A percentile compares a stretch with the other conserved stretches of the same genome.
Evolutionary conservation across 495 filamentous ascomycete genomes (phyloP).

Genomic region (Hypoxylon lenormandii): DNA sequence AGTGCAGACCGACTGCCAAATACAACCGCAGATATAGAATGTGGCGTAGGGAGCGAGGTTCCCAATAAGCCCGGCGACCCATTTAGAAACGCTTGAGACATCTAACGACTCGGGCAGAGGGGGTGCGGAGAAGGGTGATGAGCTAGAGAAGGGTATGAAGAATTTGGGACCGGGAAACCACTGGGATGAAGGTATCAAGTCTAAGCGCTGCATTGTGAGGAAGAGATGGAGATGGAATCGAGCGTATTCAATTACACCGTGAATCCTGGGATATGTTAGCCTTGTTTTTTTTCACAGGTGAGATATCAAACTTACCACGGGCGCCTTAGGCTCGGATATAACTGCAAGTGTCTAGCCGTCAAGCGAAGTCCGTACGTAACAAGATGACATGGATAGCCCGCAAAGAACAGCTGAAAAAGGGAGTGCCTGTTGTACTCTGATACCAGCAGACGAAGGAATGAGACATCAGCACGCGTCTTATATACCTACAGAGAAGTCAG

Average conservation of each 20-base stretch:
- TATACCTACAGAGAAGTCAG: constrained; percentile 54
- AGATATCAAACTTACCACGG: constrained; percentile 26
- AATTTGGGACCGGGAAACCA: constrained; percentile 59
- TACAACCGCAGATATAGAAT: constrained; percentile 44
- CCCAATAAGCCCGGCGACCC: constrained; percentile 49
- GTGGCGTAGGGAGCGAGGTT: constrained; percentile 53
- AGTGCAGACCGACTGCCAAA: constrained; percentile 34
- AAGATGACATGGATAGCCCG: constrained; percentile 38
- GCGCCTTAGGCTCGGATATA: not conserved
- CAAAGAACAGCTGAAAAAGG: constrained; percentile 28
- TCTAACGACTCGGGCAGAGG: constrained; percentile 46
- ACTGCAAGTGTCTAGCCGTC: constrained; percentile 8
- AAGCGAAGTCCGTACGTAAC: constrained; percentile 21
- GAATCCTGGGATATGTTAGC: constrained; percentile 43
- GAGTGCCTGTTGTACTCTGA: constrained; percentile 50
- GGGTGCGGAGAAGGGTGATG: constrained; percentile 60
- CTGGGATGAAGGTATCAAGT: constrained; percentile 55
- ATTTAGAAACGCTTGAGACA: constrained; percentile 40
- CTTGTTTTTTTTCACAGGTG: not conserved
- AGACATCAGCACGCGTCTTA: constrained; percentile 57
- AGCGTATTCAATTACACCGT: constrained; percentile 51
- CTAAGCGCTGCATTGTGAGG: constrained; percentile 62
- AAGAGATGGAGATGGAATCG: constrained; percentile 62
- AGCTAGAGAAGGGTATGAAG: constrained; percentile 62
- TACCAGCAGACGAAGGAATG: constrained; percentile 54